These are phyloP conservation scores for Apiotrichum akiyoshidainum DNA, from an alignment of 1,284 basidiomycete genomes.

Conservation along the genomic window DNA sequence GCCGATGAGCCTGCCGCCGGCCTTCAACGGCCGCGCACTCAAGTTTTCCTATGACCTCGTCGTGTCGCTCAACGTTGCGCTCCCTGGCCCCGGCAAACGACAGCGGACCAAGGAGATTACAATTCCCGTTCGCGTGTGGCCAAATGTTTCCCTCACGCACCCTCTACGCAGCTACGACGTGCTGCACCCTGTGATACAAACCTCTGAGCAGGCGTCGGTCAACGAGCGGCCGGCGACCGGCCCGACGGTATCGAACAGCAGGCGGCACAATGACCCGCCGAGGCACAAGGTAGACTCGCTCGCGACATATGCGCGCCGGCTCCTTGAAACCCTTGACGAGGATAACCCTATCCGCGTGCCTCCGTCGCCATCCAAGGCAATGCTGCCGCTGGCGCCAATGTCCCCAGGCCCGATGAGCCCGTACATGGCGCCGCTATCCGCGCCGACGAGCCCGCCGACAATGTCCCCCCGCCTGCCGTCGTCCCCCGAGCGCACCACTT, in stretches of 20 bases:
- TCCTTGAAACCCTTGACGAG: constrained; percentile 27
- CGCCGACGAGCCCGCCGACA: background rate
- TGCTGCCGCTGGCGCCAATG: constrained; percentile 8
- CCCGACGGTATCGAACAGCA: background rate
- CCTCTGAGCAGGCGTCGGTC: constrained; percentile 46
- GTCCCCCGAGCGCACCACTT: background rate
- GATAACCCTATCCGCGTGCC: constrained; percentile 10
- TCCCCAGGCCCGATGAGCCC: background rate
- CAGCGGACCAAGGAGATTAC: constrained; percentile 40
- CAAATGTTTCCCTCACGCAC: constrained; percentile 36
- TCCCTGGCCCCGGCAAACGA: constrained; percentile 35
- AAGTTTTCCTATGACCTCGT: constrained; percentile 84
- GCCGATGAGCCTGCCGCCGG: constrained; percentile 79
- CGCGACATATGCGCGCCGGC: constrained; percentile 35
- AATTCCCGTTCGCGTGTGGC: constrained; percentile 45
- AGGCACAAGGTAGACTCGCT: constrained; percentile 21
- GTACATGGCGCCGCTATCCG: background rate
- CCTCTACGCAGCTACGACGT: constrained; percentile 43
- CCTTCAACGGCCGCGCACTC: constrained; percentile 77
- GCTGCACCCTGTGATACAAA: constrained; percentile 45
- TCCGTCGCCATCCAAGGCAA: constrained; percentile 13
- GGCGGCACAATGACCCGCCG: constrained; percentile 9
- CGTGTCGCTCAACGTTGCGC: constrained; percentile 58
- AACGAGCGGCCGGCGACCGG: constrained; percentile 7
- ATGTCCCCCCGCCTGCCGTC: background rate